Evolutionary conservation across 176 grass and related monocot species (phyloP).

Genomic region (Avena atlantica): DNA sequence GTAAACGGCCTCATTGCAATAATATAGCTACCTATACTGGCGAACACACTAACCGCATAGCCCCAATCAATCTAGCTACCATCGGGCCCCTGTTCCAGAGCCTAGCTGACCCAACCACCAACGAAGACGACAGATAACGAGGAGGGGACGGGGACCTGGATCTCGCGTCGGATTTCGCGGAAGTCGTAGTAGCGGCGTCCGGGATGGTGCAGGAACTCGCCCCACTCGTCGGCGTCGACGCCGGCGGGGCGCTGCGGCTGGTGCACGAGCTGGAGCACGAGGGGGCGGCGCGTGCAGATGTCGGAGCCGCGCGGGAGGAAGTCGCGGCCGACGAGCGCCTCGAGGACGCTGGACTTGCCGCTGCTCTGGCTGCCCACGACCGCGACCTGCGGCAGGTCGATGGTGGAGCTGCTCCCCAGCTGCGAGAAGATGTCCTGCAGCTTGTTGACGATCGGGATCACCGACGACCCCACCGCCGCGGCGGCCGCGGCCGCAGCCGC

Average conservation of each 20-base stretch:
- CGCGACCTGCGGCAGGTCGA: constrained; percentile 93
- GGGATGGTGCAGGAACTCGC: constrained; percentile 89
- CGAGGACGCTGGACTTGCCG: constrained; percentile 96
- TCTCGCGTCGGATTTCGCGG: constrained; percentile 82
- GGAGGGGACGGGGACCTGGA: constrained; percentile 61
- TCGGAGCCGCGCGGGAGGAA: constrained; percentile 95
- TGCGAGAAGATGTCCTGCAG: constrained; percentile 98
- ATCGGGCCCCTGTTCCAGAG: not conserved
- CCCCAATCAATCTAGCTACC: not conserved
- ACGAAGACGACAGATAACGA: not conserved
- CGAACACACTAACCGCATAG: not conserved
- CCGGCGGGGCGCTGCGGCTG: constrained; percentile 55
- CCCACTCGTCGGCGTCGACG: constrained; percentile 83
- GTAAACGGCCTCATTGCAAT: not conserved
- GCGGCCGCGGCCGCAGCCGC: constrained; percentile 49
- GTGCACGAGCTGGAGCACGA: constrained; percentile 92
- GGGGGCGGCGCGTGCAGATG: constrained; percentile 92
- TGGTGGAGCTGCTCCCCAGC: constrained; percentile 81
- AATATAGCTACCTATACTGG: not conserved
- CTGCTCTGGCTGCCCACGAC: constrained; percentile 97
- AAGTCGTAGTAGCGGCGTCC: constrained; percentile 87
- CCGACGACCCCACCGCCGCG: constrained; percentile 67
- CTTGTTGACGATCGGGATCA: constrained; percentile 99
- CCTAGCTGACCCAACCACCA: not conserved
- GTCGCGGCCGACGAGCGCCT: constrained; percentile 91